These are phyloP conservation scores for Penicillium sp. DNA, from an alignment of 2,329 filamentous ascomycete genomes.

Conservation along the genomic window DNA sequence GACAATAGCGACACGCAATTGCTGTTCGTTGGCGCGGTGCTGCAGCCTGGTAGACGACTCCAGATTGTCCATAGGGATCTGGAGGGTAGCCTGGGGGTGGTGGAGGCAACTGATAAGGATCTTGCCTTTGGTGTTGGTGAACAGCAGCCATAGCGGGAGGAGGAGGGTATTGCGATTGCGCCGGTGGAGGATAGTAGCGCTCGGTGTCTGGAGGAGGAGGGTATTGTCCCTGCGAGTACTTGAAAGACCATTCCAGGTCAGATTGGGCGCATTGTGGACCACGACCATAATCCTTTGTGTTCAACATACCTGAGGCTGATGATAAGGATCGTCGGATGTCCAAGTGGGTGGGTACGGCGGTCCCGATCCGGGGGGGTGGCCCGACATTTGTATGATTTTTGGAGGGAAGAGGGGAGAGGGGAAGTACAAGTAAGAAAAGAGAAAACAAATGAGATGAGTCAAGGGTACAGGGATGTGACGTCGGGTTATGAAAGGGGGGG, in stretches of 20 bases:
- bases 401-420: constrained; percentile 22
- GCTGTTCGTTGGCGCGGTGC: constrained; percentile 53
- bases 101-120: constrained; percentile 46
- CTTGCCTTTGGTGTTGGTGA: constrained; percentile 43
- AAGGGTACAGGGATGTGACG: constrained; percentile 28
- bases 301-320: neutral
- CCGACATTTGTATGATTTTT: constrained; percentile 40
- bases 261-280: neutral
- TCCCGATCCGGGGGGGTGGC: constrained; percentile 45
- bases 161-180: constrained; percentile 36
- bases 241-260: constrained; percentile 4
- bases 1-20: constrained; percentile 54
- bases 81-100: constrained; percentile 43
- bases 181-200: constrained; percentile 33
- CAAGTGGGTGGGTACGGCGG: constrained; percentile 49
- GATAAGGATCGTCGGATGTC: constrained; percentile 19
- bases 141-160: constrained; percentile 45
- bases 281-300: too few relatives aligned
- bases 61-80: constrained; percentile 41
- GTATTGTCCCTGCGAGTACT: constrained; percentile 37
- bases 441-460: constrained; percentile 24
- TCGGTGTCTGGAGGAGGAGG: constrained; percentile 24
- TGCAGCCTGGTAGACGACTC: constrained; percentile 45
- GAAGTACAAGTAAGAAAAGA: constrained; percentile 6
- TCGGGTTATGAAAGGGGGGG: constrained; percentile 23